These are phyloP conservation scores for Penstemon eatonii DNA, from an alignment of 257 asterid genomes.

Conservation along the genomic window DNA sequence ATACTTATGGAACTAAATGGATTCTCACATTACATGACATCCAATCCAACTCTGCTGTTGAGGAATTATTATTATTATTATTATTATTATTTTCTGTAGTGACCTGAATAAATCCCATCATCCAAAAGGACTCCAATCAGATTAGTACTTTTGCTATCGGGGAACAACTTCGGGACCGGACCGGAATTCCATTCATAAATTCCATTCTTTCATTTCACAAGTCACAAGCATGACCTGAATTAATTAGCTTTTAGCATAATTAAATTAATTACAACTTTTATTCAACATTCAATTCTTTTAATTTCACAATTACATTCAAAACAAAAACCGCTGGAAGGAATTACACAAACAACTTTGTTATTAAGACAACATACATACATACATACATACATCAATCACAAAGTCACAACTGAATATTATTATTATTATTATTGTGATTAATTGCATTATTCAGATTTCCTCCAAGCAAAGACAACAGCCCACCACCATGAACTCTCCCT, in stretches of 20 bases:
- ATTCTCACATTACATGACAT: no score
- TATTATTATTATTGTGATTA: constrained; percentile 19
- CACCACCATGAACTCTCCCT: constrained; percentile 96
- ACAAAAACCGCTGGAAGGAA: not conserved
- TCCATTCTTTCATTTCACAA: no score
- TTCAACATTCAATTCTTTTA: constrained; percentile 25
- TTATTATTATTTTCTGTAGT: no score
- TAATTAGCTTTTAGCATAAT: not conserved
- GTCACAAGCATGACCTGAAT: no score
- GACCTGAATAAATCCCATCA: no score
- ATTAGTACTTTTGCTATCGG: no score
- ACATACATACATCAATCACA: constrained; percentile 8
- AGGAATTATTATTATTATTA: no score
- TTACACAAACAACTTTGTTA: constrained; percentile 16
- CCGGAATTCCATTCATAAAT: no score
- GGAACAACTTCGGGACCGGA: no score
- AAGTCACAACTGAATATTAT: constrained; percentile 21
- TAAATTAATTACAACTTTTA: constrained; percentile 18
- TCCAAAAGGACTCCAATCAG: no score
- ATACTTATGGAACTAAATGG: no score
- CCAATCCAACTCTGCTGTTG: no score
- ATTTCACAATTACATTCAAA: constrained; percentile 16
- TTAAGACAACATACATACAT: constrained; percentile 24
- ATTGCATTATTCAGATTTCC: constrained; percentile 60
- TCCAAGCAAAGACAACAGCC: constrained; percentile 79